These are phyloP conservation scores for Ophiostoma australiae DNA, from an alignment of 2,329 filamentous ascomycete species.

Conservation along the genomic window DNA sequence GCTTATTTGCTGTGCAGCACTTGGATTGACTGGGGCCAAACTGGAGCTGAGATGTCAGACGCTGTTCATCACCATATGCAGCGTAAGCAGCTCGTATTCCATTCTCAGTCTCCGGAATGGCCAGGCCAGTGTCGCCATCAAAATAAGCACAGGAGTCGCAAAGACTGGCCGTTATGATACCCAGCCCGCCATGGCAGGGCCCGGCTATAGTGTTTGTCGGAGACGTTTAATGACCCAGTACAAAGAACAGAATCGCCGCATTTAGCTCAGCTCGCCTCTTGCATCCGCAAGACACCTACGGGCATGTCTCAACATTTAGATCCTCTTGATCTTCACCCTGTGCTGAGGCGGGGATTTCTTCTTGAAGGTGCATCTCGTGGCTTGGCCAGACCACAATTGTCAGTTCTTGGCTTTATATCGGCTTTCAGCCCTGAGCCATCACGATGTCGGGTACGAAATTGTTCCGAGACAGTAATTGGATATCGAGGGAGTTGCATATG, in stretches of 20 bases:
- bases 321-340: not conserved
- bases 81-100: not conserved
- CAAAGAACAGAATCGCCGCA: not conserved
- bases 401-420: not conserved
- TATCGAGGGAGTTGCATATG: not conserved
- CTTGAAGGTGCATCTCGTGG: not conserved
- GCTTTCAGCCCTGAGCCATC: not conserved
- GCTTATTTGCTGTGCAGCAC: not conserved
- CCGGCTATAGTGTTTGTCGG: not conserved
- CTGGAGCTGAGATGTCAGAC: slow-evolving; percentile 5
- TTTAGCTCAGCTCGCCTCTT: not conserved
- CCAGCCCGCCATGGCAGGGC: not conserved
- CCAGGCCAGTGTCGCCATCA: not conserved
- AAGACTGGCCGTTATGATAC: not conserved
- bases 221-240: not conserved
- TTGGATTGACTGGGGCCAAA: not conserved
- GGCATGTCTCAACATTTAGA: not conserved
- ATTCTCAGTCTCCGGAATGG: not conserved
- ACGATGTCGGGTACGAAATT: not conserved
- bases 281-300: not conserved
- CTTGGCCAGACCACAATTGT: not conserved
- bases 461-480: not conserved
- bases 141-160: not conserved
- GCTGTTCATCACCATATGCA: not conserved
- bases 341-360: not conserved